Percentiles rank a stretch among this genome's conserved stretches.
phyloP scores from a whole-genome alignment of 805 yeast species.

The Kuraishia floccosa region DNA sequence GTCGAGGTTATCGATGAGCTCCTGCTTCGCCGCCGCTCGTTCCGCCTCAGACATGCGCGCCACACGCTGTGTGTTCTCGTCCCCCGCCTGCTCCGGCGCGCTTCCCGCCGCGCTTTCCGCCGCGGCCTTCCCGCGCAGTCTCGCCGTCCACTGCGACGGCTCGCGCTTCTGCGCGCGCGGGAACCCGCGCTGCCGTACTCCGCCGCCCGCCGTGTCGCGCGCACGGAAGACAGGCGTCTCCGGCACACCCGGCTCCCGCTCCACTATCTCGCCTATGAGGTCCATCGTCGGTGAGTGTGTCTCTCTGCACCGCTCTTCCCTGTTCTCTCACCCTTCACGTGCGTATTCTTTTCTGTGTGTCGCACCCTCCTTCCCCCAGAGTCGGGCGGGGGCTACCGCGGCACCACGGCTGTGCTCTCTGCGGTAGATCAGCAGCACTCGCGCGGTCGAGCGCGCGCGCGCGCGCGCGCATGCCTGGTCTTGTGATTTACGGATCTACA shows the following conservation, averaged over 20 bases:
- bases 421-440: no score
- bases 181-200: conserved; percentile 23
- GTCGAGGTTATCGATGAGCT: conserved; percentile 53
- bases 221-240: conserved; percentile 17
- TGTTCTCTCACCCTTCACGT: no score
- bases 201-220: conserved; percentile 6
- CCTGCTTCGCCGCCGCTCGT: conserved; percentile 51
- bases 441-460: no score
- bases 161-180: conserved; percentile 22
- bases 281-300: conserved; percentile 40
- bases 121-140: conserved; percentile 26
- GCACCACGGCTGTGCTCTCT: no score
- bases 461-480: no score
- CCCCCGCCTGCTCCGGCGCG: conserved; percentile 47
- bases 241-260: conserved; percentile 33
- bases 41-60: conserved; percentile 56
- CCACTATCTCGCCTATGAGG: conserved; percentile 63
- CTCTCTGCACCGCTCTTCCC: no score
- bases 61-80: conserved; percentile 58
- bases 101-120: no score
- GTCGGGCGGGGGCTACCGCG: no score
- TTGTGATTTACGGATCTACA: no score
- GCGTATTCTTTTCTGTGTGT: no score
- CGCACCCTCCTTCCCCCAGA: no score
- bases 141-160: conserved; percentile 39